These are phyloP conservation scores for Claviceps cyperi DNA, from an alignment of 2,329 filamentous ascomycete genomes.

Conservation along the genomic window DNA sequence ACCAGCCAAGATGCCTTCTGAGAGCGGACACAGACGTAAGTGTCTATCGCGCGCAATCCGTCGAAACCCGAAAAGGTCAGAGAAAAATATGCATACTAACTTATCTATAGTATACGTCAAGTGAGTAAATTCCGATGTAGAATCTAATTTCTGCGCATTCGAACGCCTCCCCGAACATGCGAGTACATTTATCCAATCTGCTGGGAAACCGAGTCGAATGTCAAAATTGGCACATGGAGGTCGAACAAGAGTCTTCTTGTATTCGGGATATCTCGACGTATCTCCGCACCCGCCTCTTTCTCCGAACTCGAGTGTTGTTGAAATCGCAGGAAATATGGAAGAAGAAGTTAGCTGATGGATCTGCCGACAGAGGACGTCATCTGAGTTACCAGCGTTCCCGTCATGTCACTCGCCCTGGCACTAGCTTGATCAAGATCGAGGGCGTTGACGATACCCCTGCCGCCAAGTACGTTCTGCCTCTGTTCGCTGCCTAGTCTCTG, in stretches of 20 bases:
- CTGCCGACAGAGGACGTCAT: conserved; percentile 68
- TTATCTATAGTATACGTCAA: conserved; percentile 62
- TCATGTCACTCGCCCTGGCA: conserved; percentile 80
- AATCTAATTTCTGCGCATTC: neutral
- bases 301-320: neutral
- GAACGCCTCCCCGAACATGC: neutral
- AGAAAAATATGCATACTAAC: neutral
- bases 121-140: conserved; percentile 40
- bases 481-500: neutral
- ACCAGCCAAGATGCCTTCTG: conserved; percentile 69
- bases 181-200: neutral
- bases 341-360: conserved; percentile 1
- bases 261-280: neutral
- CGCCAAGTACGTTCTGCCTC: conserved; percentile 53
- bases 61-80: conserved; percentile 19
- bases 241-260: neutral
- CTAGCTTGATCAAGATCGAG: conserved; percentile 96
- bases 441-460: conserved; percentile 83
- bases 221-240: neutral
- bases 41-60: conserved; percentile 16
- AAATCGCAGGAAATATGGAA: neutral
- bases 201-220: neutral
- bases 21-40: conserved; percentile 81
- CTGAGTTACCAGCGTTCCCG: conserved; percentile 94
- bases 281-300: neutral